Conservation (phyloP, 75 land plant genomes). For the Adiantum capillusveneris region DNA sequence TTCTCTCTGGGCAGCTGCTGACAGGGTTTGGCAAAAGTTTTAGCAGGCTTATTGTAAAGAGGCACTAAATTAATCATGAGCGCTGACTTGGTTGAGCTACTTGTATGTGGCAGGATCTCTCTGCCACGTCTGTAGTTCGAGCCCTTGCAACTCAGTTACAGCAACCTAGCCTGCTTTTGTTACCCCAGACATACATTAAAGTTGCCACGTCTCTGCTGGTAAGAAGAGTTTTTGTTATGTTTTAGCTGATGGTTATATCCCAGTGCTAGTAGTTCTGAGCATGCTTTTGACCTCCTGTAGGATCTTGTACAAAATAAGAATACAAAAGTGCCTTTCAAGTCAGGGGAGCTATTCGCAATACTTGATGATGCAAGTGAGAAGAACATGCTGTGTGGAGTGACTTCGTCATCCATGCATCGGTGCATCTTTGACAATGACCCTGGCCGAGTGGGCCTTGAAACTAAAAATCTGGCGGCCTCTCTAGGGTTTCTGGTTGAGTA, state of each 20-base stretch:
- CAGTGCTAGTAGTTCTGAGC: not conserved
- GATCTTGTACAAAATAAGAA: slow-evolving; percentile 60
- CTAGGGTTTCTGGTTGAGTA: slow-evolving; percentile 70
- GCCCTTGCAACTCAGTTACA: not conserved
- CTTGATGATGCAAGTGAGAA: slow-evolving; percentile 91
- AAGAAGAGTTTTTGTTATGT: slow-evolving; percentile 4
- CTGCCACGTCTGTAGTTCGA: not conserved
- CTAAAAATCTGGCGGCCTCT: slow-evolving; percentile 67
- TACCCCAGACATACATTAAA: slow-evolving; percentile 51
- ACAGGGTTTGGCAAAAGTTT: not conserved
- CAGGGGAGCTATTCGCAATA: slow-evolving; percentile 55
- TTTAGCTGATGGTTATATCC: not conserved
- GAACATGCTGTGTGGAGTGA: slow-evolving; percentile 69
- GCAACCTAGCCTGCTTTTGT: slow-evolving; percentile 31
- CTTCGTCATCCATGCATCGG: slow-evolving; percentile 32
- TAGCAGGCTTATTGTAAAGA: no score
- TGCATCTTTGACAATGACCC: slow-evolving; percentile 75
- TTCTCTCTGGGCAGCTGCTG: no score
- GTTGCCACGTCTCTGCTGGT: slow-evolving; percentile 72
- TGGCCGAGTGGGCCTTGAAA: slow-evolving; percentile 59
- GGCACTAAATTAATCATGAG: no score
- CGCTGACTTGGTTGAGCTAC: not conserved
- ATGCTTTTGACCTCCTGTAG: slow-evolving; percentile 22
- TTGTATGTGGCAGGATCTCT: no score
- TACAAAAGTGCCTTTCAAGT: slow-evolving; percentile 42